Evolutionary conservation across 495 filamentous ascomycete species (phyloP).

Genomic region (Schizothecium vesticola): DNA sequence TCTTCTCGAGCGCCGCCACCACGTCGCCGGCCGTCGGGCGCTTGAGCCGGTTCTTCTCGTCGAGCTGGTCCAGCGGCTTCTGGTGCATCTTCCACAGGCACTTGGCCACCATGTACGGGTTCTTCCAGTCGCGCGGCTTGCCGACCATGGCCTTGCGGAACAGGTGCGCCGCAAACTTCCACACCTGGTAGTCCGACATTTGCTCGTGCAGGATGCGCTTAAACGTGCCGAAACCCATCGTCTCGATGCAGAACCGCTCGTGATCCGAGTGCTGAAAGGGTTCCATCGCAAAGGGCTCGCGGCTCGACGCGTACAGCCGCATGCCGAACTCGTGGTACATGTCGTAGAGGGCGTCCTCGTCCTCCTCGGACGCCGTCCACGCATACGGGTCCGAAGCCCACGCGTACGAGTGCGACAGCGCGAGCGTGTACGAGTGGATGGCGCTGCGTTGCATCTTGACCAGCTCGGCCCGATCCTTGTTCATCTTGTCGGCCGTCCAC

Average conservation of each 20-base stretch:
- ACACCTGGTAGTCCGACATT: slow-evolving; percentile 69
- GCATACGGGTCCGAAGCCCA: slow-evolving; percentile 50
- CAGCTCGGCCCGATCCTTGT: slow-evolving; percentile 72
- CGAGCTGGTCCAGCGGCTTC: slow-evolving; percentile 49
- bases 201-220: slow-evolving; percentile 65
- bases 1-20: slow-evolving; percentile 57
- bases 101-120: slow-evolving; percentile 87
- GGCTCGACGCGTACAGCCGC: slow-evolving; percentile 83
- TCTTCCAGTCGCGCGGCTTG: slow-evolving; percentile 82
- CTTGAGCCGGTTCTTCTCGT: slow-evolving; percentile 36
- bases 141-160: slow-evolving; percentile 68
- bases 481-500: slow-evolving; percentile 95
- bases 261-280: slow-evolving; percentile 70
- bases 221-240: slow-evolving; percentile 64
- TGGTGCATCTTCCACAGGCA: slow-evolving; percentile 92
- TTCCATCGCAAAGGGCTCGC: slow-evolving; percentile 87
- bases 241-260: slow-evolving; percentile 68
- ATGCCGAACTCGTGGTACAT: slow-evolving; percentile 87
- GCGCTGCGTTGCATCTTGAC: slow-evolving; percentile 70
- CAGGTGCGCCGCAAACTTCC: slow-evolving; percentile 80
- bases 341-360: slow-evolving; percentile 63
- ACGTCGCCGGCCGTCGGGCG: slow-evolving; percentile 55
- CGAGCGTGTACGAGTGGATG: slow-evolving; percentile 92
- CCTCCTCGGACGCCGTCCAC: slow-evolving; percentile 46
- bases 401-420: slow-evolving; percentile 64